Evolutionary conservation across 495 filamentous ascomycete species (phyloP), one percentile per base, ranked within the genome.

Genomic region (Hyphodiscus hymeniophilus): DNA sequence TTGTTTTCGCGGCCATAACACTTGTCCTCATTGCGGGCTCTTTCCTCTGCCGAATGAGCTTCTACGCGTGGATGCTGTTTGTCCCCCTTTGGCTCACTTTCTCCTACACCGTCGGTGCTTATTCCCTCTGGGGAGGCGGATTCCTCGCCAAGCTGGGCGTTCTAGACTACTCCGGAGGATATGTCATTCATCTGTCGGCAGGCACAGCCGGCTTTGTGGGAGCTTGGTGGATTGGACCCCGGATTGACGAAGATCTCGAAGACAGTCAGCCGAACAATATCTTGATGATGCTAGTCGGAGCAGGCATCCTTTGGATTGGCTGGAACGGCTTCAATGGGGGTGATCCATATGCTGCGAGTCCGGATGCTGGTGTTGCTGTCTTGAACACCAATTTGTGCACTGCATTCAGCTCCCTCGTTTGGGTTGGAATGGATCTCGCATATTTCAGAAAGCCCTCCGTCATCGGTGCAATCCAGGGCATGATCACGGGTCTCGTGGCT

Each of bases 311-410:
- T n/a, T 78, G 74, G 74, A 64, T 73, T 24, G 73, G 74, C 56
- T 77, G 74, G 74, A 76, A 76, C 60, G 74, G 74, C 23, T 77
- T 77, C 66, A 77, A 78, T 46, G 74, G 74, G 33, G 74, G 74
- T 50, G 74, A 77, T 56, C 74, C 74, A 8, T 77, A 76, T 49
- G 62, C 71, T 18, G 74, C 74, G 7, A 69, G 64, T 45, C 64
- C 74, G 18, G 74, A 76, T 54, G 73, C 74, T 7, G 74, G 74
- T 48, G 74, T 72, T n/a, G 74, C 74, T 20, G 74, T 78, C 3
- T 63, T 78, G 18, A 76, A 78, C 52, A 78, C 74, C 38, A 77
- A 77, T 53, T 61, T 77, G 41, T 72, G 67, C 58, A 71, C 74
- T 17, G 72, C 74, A 18, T 66, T 71, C 56, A 73, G 69, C 48